phyloP scores from a whole-genome alignment of 768 basidiomycete genomes.

The Phallus indusiatus region DNA sequence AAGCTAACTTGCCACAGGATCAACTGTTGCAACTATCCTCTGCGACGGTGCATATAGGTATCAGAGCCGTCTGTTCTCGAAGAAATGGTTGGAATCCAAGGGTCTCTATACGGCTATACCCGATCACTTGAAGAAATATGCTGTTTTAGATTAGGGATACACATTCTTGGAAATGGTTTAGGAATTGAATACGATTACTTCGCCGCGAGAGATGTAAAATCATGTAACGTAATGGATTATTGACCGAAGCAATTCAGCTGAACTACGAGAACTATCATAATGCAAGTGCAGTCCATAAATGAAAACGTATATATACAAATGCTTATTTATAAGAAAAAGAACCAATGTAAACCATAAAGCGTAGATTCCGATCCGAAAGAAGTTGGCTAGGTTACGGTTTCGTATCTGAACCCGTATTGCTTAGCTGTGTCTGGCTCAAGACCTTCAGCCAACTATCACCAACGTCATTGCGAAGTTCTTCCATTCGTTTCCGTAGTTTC shows the following conservation, averaged over 20 bases:
- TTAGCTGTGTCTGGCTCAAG: conserved; percentile 52
- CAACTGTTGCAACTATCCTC: conserved; percentile 78
- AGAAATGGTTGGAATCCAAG: conserved; percentile 82
- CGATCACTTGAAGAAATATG: conserved; percentile 76
- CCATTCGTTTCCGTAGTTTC: conserved; percentile 66
- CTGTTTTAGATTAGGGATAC: conserved; percentile 56
- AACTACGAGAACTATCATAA: neutral
- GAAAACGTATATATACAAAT: neutral
- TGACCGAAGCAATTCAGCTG: neutral
- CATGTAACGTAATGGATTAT: no score
- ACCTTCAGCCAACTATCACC: conserved; percentile 87
- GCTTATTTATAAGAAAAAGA: neutral
- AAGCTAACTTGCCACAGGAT: conserved; percentile 36
- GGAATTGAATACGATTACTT: no score
- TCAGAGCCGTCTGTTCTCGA: conserved; percentile 92
- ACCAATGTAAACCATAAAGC: neutral
- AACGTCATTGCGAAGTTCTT: conserved; percentile 78
- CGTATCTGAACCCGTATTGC: neutral
- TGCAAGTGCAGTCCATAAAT: neutral
- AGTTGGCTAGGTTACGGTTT: neutral
- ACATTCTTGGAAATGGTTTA: neutral
- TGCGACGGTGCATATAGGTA: conserved; percentile 97
- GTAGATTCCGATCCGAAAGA: neutral
- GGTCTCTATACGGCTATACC: conserved; percentile 73
- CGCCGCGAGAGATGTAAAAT: no score